phyloP scores from a whole-genome alignment of 2,329 filamentous ascomycete species.

The Rugonectria rugulosa region DNA sequence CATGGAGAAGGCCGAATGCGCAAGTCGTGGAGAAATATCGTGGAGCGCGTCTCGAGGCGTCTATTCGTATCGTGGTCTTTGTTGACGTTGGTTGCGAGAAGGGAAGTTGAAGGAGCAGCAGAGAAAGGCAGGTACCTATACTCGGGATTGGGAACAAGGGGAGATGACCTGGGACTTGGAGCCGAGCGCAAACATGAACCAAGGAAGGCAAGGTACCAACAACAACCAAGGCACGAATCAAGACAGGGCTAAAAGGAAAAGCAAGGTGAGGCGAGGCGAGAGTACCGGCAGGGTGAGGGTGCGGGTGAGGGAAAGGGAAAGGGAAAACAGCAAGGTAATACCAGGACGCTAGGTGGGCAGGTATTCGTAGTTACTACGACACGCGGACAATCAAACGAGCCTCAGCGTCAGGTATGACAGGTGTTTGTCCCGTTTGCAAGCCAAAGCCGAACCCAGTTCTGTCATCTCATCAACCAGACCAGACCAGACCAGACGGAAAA shows the following conservation, averaged over 20 bases:
- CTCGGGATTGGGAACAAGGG: background rate
- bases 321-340: no score
- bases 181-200: background rate
- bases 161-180: background rate
- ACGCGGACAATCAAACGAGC: background rate
- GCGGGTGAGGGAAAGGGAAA: no score
- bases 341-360: no score
- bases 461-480: background rate
- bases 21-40: no score
- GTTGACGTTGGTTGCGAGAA: background rate
- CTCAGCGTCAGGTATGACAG: background rate
- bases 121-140: background rate
- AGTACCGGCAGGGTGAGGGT: no score
- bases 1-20: slow-evolving; percentile 5
- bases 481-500: background rate
- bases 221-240: background rate
- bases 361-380: no score
- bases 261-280: background rate
- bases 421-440: no score
- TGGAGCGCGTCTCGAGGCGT: no score
- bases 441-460: background rate
- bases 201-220: background rate
- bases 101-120: background rate
- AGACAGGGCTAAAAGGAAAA: background rate
- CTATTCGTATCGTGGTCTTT: slow-evolving; percentile 5